These are phyloP conservation scores for Gonium pectorale DNA, from an alignment of 139 green algal genomes.

Conservation along the genomic window DNA sequence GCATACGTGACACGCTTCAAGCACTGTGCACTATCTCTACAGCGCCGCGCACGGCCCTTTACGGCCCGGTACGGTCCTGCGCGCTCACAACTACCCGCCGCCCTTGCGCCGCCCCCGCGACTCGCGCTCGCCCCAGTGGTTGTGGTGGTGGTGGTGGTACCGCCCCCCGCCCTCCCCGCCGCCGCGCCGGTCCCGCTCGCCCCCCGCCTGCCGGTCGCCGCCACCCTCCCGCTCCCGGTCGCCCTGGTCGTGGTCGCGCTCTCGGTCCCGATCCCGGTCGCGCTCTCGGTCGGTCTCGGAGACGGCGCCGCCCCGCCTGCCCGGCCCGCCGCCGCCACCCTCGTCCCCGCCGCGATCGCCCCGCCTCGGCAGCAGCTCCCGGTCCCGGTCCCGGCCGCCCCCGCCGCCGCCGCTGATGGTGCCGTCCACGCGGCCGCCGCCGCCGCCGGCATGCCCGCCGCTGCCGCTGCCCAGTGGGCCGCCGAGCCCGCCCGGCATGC, in stretches of 20 bases:
- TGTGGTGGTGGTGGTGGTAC: conserved; percentile 2
- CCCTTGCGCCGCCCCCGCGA: neutral
- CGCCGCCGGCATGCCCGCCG: neutral
- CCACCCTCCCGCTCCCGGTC: conserved; percentile 5
- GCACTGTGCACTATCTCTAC: too few species aligned
- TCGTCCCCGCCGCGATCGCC: neutral
- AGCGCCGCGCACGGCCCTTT: too few species aligned
- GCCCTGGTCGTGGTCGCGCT: conserved; percentile 7
- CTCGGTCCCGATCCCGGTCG: conserved; percentile 2
- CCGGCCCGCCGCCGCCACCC: neutral
- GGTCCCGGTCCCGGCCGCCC: neutral
- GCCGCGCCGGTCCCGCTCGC: conserved; percentile 11
- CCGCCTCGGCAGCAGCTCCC: neutral
- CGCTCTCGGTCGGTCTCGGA: conserved; percentile 1
- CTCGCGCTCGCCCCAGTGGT: neutral
- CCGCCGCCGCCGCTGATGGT: neutral
- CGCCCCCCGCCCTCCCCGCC: neutral
- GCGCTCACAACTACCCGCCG: too few species aligned
- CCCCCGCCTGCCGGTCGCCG: neutral
- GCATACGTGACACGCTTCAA: too few species aligned
- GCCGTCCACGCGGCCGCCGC: neutral
- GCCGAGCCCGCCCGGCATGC: too few species aligned
- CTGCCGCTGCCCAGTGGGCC: neutral
- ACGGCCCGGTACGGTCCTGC: too few species aligned
- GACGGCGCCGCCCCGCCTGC: neutral